A percentile compares a stretch with the other conserved stretches of the same genome.
These are phyloP conservation scores for Taphrina confusa DNA, from an alignment of 1,139 yeast species.

Conservation along the genomic window DNA sequence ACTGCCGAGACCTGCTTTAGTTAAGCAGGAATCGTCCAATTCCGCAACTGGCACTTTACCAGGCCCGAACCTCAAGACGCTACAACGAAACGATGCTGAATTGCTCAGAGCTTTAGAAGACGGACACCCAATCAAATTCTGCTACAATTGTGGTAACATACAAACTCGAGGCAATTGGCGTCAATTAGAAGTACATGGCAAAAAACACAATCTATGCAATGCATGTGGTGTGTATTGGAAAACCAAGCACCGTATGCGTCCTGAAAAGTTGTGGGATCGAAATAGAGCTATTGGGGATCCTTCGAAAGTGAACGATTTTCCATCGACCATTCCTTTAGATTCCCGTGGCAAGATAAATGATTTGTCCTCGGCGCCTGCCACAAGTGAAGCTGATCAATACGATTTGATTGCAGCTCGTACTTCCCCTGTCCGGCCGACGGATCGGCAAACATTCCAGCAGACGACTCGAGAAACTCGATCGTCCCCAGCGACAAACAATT, in stretches of 20 bases:
- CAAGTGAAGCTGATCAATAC: conserved; percentile 10
- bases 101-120: conserved; percentile 15
- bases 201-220: conserved; percentile 43
- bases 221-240: conserved; percentile 48
- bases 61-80: background rate
- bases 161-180: conserved; percentile 31
- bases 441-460: background rate
- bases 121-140: conserved; percentile 20
- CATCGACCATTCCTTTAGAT: background rate
- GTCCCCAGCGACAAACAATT: conserved; percentile 1
- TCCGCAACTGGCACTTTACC: conserved; percentile 5
- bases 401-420: conserved; percentile 4
- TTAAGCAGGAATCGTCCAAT: background rate
- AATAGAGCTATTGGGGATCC: background rate
- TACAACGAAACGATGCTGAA: conserved; percentile 17
- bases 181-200: conserved; percentile 7
- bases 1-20: background rate
- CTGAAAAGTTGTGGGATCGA: conserved; percentile 44
- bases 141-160: conserved; percentile 27
- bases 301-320: background rate
- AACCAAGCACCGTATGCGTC: conserved; percentile 45
- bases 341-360: background rate
- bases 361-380: background rate
- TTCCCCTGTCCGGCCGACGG: conserved; percentile 10
- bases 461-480: conserved; percentile 11